These are phyloP conservation scores for Pseudozyma thailandica DNA, from an alignment of 1,284 basidiomycete genomes.

Conservation along the genomic window DNA sequence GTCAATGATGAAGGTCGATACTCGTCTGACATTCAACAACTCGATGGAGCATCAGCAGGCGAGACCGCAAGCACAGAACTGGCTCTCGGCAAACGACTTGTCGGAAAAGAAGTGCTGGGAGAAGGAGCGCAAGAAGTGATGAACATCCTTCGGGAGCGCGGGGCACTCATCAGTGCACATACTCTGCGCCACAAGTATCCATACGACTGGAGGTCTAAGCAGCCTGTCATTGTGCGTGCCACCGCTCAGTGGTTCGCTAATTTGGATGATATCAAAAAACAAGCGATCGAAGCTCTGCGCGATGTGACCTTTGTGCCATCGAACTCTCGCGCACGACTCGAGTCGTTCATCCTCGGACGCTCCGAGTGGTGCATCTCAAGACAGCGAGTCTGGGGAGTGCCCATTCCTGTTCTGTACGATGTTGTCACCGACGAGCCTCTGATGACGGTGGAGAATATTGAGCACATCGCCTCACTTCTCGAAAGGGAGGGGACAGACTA, in stretches of 20 bases:
- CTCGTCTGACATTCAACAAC: slow-evolving; percentile 67
- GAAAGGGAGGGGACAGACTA: slow-evolving; percentile 79
- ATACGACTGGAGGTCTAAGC: slow-evolving; percentile 95
- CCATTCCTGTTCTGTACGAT: slow-evolving; percentile 89
- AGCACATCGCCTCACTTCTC: slow-evolving; percentile 82
- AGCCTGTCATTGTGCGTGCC: slow-evolving; percentile 92
- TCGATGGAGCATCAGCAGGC: slow-evolving; percentile 8
- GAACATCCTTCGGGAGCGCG: slow-evolving; percentile 70
- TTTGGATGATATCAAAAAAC: slow-evolving; percentile 81
- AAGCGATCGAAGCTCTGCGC: slow-evolving; percentile 79
- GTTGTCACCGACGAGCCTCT: slow-evolving; percentile 74
- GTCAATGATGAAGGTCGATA: slow-evolving; percentile 85
- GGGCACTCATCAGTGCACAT: slow-evolving; percentile 75
- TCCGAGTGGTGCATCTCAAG: slow-evolving; percentile 99
- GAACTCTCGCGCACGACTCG: slow-evolving; percentile 73
- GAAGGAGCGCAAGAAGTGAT: slow-evolving; percentile 79
- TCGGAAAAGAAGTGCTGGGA: slow-evolving; percentile 79
- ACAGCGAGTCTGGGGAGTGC: slow-evolving; percentile 97
- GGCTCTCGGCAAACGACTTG: slow-evolving; percentile 69
- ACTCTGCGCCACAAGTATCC: slow-evolving; percentile 88
- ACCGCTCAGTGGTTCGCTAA: slow-evolving; percentile 99
- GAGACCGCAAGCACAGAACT: slow-evolving; percentile 72
- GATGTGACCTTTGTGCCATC: slow-evolving; percentile 81
- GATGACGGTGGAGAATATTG: slow-evolving; percentile 77
- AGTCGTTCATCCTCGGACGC: slow-evolving; percentile 84